Evolutionary conservation across 257 asterid species (phyloP).

Genomic region (Echites panduratus): DNA sequence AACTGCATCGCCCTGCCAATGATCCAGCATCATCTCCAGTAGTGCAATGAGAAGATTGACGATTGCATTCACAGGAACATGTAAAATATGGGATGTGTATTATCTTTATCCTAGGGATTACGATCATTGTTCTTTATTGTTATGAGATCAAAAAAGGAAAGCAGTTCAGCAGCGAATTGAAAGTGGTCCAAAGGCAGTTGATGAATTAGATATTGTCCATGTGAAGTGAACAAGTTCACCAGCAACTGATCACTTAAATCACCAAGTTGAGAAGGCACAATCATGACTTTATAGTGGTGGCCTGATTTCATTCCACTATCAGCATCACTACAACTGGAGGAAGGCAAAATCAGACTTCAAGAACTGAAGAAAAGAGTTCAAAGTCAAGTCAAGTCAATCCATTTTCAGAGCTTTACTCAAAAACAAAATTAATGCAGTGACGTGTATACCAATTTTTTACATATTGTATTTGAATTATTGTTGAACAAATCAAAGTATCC

Average conservation of each 20-base stretch:
- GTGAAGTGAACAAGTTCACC: background rate
- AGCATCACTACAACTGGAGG: too few relatives aligned
- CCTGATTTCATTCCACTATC: too few relatives aligned
- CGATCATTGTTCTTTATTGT: background rate
- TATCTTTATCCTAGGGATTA: too few relatives aligned
- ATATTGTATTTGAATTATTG: too few relatives aligned
- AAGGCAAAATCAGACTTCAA: background rate
- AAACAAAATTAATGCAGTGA: too few relatives aligned
- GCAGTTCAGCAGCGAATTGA: background rate
- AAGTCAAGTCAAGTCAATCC: too few relatives aligned
- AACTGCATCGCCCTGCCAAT: background rate
- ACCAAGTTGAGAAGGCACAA: background rate
- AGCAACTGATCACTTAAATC: background rate
- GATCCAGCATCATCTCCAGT: background rate
- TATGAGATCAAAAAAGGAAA: background rate
- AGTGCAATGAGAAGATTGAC: background rate
- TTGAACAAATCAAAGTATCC: too few relatives aligned
- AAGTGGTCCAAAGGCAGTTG: background rate
- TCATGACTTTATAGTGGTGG: too few relatives aligned
- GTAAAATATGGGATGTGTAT: too few relatives aligned
- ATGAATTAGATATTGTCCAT: background rate
- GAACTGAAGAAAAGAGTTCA: background rate
- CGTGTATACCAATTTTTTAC: too few relatives aligned
- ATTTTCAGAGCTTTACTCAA: too few relatives aligned
- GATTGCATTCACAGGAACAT: background rate